Evolutionary conservation across 345 rosid genomes (phyloP).

Genomic region (Eucalyptus victrix): DNA sequence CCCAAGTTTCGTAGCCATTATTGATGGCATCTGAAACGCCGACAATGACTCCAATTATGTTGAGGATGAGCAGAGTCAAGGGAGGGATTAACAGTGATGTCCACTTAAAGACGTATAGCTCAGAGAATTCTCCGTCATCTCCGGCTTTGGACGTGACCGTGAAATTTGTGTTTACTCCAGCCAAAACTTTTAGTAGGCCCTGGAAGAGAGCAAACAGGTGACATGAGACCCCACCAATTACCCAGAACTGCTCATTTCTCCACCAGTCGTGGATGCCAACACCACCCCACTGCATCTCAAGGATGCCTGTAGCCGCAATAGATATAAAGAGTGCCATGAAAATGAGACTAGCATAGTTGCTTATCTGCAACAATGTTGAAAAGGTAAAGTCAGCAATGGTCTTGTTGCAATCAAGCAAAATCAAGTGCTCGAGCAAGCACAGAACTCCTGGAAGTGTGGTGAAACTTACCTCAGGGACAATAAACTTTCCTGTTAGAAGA

Average conservation of each 20-base stretch:
- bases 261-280: slow-evolving; percentile 73
- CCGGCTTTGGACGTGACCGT: slow-evolving; percentile 56
- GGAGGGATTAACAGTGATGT: slow-evolving; percentile 52
- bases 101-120: slow-evolving; percentile 60
- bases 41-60: slow-evolving; percentile 43
- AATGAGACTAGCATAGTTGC: slow-evolving; percentile 40
- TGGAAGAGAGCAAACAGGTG: slow-evolving; percentile 63
- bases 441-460: neutral
- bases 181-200: slow-evolving; percentile 65
- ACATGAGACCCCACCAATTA: slow-evolving; percentile 54
- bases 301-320: slow-evolving; percentile 49
- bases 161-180: slow-evolving; percentile 54
- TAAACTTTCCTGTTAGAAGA: slow-evolving; percentile 56
- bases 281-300: slow-evolving; percentile 73
- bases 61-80: slow-evolving; percentile 37
- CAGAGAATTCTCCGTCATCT: slow-evolving; percentile 54
- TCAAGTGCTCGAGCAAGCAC: neutral
- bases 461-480: slow-evolving; percentile 47
- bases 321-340: slow-evolving; percentile 51
- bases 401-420: neutral
- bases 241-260: slow-evolving; percentile 78
- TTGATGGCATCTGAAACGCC: slow-evolving; percentile 55
- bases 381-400: neutral
- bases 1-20: slow-evolving; percentile 65
- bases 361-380: slow-evolving; percentile 21